Evolutionary conservation across 768 basidiomycete genomes (phyloP).

Genomic region (Mycena vitilis): DNA sequence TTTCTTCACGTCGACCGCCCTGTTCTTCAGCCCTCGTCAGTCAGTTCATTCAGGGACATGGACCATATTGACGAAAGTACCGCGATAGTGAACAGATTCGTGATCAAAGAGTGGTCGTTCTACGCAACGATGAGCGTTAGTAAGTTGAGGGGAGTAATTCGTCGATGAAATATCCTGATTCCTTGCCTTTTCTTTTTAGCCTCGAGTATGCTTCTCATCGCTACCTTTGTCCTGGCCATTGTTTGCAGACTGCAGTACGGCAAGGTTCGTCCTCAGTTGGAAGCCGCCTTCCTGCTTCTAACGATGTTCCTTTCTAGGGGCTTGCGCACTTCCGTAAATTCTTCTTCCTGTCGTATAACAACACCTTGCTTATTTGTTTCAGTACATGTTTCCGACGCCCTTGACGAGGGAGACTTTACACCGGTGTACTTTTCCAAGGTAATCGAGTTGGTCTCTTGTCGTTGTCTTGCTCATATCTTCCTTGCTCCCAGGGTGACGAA

Average conservation of each 20-base stretch:
- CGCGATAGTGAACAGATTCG: constrained; percentile 54
- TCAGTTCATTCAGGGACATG: constrained; percentile 20
- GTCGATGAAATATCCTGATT: background rate
- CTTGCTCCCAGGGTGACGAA: constrained; percentile 6
- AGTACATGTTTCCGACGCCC: constrained; percentile 55
- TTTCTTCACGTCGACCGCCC: constrained; percentile 50
- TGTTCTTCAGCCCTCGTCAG: constrained; percentile 59
- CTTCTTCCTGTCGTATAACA: background rate
- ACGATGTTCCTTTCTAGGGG: constrained; percentile 40
- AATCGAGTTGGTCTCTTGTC: background rate
- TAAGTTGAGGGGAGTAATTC: constrained; percentile 1
- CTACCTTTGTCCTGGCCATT: constrained; percentile 56
- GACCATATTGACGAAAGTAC: background rate
- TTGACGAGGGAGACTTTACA: constrained; percentile 58
- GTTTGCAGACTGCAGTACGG: constrained; percentile 67
- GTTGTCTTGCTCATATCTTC: background rate
- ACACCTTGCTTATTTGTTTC: background rate
- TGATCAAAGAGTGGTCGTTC: constrained; percentile 58
- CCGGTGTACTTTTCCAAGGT: constrained; percentile 53
- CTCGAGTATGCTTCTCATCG: constrained; percentile 54
- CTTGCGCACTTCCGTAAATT: constrained; percentile 61
- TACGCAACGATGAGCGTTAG: constrained; percentile 59
- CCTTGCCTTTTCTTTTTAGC: constrained; percentile 28
- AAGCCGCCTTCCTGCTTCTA: background rate
- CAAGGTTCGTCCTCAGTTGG: constrained; percentile 38